These are phyloP conservation scores for Aquilaria yunnanensis DNA, from an alignment of 345 rosid genomes.

Conservation along the genomic window DNA sequence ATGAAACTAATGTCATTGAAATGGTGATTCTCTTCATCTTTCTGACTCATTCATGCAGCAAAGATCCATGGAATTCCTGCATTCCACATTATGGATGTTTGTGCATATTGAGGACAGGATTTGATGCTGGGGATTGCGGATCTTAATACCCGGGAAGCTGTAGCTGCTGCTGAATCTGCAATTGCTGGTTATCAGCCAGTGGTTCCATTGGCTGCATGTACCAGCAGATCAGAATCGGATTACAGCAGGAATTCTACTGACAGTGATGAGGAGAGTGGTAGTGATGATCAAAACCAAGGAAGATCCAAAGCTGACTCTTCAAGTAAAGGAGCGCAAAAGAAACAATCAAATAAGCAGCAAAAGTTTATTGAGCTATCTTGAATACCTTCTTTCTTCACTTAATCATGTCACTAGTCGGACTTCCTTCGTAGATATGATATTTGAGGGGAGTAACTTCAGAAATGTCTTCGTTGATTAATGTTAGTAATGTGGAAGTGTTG, in stretches of 20 bases:
- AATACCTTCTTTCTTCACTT: neutral
- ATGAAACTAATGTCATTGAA: conserved; percentile 69
- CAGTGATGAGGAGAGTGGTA: conserved; percentile 17
- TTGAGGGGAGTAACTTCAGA: no score
- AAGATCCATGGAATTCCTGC: no score
- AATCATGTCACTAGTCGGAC: no score
- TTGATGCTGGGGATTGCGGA: conserved; percentile 88
- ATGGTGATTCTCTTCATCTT: conserved; percentile 37
- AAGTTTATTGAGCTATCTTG: conserved; percentile 43
- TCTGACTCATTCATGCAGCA: neutral
- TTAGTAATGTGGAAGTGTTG: no score
- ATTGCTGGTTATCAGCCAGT: conserved; percentile 29
- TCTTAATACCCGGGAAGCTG: conserved; percentile 84
- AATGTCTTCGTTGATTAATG: no score
- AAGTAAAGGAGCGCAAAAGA: conserved; percentile 9
- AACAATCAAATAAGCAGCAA: conserved; percentile 27
- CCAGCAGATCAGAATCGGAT: conserved; percentile 36
- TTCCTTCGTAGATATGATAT: no score
- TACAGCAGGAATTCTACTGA: conserved; percentile 21
- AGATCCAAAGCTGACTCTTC: neutral
- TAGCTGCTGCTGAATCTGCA: conserved; percentile 83
- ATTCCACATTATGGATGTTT: neutral
- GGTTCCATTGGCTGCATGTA: conserved; percentile 20
- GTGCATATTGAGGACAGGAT: conserved; percentile 35
- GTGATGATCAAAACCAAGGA: conserved; percentile 11